Evolutionary conservation across 2,329 filamentous ascomycete genomes (phyloP).

Genomic region (Monosporascus sp.): DNA sequence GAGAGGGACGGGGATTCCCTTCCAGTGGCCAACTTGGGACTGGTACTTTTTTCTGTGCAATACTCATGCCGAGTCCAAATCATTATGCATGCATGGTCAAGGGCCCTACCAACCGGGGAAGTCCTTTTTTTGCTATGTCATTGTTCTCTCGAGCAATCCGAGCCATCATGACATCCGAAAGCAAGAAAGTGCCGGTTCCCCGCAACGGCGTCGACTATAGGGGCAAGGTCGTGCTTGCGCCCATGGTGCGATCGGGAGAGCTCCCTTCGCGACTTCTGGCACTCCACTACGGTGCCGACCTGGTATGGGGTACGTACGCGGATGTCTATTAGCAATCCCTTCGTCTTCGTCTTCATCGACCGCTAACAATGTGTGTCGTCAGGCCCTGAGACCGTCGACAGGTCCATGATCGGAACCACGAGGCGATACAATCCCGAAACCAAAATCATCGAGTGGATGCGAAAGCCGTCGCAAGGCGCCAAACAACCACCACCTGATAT

Average conservation of each 20-base stretch:
- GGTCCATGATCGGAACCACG: constrained; percentile 81
- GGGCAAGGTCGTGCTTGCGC: constrained; percentile 88
- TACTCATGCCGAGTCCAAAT: neutral
- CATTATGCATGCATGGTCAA: neutral
- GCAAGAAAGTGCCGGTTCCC: constrained; percentile 76
- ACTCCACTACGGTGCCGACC: constrained; percentile 89
- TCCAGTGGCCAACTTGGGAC: too few species aligned
- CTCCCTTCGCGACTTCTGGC: constrained; percentile 83
- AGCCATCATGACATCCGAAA: constrained; percentile 53
- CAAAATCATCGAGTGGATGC: constrained; percentile 79
- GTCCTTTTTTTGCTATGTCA: constrained; percentile 15
- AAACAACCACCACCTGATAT: constrained; percentile 50
- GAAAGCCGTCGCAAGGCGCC: constrained; percentile 65
- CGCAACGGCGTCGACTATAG: constrained; percentile 87
- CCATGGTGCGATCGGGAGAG: constrained; percentile 98
- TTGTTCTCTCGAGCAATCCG: constrained; percentile 27
- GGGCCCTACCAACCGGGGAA: neutral
- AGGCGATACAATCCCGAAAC: constrained; percentile 72
- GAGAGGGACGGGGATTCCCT: neutral
- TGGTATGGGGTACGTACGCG: constrained; percentile 75
- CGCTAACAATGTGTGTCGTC: constrained; percentile 1
- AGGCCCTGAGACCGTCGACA: constrained; percentile 93
- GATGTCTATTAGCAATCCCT: neutral
- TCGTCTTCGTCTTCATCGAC: neutral
- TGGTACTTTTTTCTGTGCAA: too few species aligned